phyloP scores from a whole-genome alignment of 176 grass and related monocot species.

The Hordeum marinum region DNA sequence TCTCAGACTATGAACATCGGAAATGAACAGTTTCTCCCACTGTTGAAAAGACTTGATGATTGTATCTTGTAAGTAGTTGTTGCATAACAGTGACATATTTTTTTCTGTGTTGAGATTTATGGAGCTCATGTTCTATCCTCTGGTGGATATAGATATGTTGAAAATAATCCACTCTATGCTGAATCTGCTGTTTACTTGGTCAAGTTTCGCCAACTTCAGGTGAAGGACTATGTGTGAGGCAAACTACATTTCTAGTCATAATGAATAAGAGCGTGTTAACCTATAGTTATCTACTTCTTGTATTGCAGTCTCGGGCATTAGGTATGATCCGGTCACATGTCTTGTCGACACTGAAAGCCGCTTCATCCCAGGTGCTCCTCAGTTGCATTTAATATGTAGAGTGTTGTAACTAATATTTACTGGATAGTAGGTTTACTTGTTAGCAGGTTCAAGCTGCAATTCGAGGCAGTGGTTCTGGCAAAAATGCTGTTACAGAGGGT shows the following conservation, averaged over 20 bases:
- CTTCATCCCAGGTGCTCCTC: conserved; percentile 75
- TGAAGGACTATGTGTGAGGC: conserved; percentile 13
- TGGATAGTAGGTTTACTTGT: conserved; percentile 2
- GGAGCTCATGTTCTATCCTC: neutral
- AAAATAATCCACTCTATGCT: conserved; percentile 94
- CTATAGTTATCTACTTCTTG: conserved; percentile 26
- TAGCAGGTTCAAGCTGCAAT: conserved; percentile 90
- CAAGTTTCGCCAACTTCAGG: conserved; percentile 94
- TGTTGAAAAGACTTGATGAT: conserved; percentile 93
- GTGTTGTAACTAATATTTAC: neutral
- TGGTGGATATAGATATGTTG: conserved; percentile 72
- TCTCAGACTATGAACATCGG: conserved; percentile 85
- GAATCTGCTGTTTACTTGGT: conserved; percentile 99
- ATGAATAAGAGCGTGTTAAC: conserved; percentile 1
- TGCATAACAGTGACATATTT: conserved; percentile 7
- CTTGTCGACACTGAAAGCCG: conserved; percentile 88
- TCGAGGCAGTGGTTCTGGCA: conserved; percentile 61
- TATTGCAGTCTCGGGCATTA: conserved; percentile 81
- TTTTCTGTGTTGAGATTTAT: conserved; percentile 8
- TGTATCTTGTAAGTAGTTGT: conserved; percentile 81
- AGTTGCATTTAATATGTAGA: conserved; percentile 33
- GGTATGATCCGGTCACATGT: conserved; percentile 95
- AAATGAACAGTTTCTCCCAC: conserved; percentile 77
- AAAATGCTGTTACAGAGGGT: conserved; percentile 69
- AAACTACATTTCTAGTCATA: conserved; percentile 9